Percentiles rank a stretch among this genome's conserved stretches.
These are phyloP conservation scores for Ophioceras dolichostomum DNA, from an alignment of 2,329 filamentous ascomycete genomes.

Conservation along the genomic window DNA sequence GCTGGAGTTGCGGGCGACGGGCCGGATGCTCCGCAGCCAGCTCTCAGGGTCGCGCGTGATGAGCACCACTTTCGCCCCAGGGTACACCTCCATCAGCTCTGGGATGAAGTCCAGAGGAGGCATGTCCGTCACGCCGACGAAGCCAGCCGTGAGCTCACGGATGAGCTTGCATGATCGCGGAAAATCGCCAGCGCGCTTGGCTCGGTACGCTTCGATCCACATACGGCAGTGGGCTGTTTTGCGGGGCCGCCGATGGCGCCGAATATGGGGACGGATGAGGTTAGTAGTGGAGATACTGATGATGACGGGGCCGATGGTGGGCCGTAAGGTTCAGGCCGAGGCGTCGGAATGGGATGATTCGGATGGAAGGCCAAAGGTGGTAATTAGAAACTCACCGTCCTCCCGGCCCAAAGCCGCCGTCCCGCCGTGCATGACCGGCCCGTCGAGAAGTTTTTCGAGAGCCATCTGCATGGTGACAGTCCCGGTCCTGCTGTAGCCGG, in stretches of 20 bases:
- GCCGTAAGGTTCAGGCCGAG: no score
- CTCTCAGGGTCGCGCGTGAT: constrained; percentile 17
- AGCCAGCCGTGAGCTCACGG: constrained; percentile 19
- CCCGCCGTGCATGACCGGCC: constrained; percentile 36
- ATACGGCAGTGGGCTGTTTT: constrained; percentile 1
- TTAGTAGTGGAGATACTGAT: no score
- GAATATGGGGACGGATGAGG: no score
- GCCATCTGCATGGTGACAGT: constrained; percentile 36
- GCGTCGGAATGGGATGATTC: no score
- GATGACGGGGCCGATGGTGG: no score
- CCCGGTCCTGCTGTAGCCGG: constrained; percentile 31
- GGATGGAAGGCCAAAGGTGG: no score
- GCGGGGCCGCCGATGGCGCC: no score
- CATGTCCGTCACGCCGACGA: constrained; percentile 25
- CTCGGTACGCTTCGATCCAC: constrained; percentile 4
- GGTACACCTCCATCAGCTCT: constrained; percentile 28
- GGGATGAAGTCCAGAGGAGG: constrained; percentile 24
- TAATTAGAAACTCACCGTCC: constrained; percentile 18
- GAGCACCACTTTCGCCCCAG: constrained; percentile 28
- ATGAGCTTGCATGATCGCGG: constrained; percentile 8
- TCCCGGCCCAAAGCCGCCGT: constrained; percentile 22
- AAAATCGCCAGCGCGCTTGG: constrained; percentile 4
- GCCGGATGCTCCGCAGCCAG: constrained; percentile 16
- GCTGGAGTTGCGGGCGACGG: constrained; percentile 3
- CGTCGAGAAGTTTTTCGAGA: constrained; percentile 30